Percentiles rank a stretch among this genome's conserved stretches.
These are phyloP conservation scores for Eucalyptus cloeziana DNA, from an alignment of 345 rosid species.

Conservation along the genomic window DNA sequence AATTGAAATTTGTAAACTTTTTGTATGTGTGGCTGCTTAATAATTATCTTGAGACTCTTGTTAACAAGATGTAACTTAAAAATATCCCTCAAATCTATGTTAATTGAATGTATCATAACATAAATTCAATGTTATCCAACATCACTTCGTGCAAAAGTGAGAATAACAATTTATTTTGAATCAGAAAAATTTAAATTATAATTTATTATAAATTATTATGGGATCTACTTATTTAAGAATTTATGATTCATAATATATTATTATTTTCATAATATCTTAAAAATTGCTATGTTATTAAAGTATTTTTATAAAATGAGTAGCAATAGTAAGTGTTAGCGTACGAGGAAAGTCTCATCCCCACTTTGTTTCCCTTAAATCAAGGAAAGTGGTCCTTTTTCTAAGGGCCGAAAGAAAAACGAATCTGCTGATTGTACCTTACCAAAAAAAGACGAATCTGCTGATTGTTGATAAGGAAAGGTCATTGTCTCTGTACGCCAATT, in stretches of 20 bases:
- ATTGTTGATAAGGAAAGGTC: neutral
- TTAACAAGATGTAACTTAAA: neutral
- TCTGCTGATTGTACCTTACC: neutral
- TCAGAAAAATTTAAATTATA: too few species aligned
- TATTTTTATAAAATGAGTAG: neutral
- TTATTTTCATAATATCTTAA: rapidly evolving
- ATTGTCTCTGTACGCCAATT: neutral
- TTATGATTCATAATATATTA: too few species aligned
- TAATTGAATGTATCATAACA: neutral
- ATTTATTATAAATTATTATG: too few species aligned
- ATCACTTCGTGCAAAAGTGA: neutral
- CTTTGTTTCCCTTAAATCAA: neutral
- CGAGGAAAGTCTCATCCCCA: neutral
- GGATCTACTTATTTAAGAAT: rapidly evolving
- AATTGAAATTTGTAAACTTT: neutral
- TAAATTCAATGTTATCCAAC: neutral
- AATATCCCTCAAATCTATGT: neutral
- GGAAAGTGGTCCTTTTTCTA: neutral
- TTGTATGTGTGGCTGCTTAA: neutral
- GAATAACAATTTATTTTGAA: too few species aligned
- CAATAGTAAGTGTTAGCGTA: neutral
- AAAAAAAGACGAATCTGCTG: neutral
- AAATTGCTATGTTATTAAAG: too few species aligned
- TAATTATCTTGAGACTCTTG: neutral
- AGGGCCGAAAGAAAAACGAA: neutral